Evolutionary conservation across 2,329 filamentous ascomycete genomes (phyloP).

Genomic region (Davidsoniella virescens): DNA sequence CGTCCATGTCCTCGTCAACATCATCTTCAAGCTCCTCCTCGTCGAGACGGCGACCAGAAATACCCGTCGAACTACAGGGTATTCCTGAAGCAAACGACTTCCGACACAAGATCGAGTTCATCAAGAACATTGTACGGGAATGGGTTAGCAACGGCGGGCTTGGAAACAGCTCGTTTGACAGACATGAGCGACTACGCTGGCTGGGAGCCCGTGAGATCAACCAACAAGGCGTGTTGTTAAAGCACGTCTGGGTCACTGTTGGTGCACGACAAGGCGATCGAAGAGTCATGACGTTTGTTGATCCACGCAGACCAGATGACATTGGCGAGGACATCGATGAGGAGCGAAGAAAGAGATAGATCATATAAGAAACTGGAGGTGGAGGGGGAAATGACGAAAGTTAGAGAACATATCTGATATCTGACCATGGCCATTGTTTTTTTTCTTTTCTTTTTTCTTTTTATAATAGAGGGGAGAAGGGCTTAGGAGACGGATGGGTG

Average conservation of each 20-base stretch:
- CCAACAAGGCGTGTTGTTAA: slow-evolving; percentile 26
- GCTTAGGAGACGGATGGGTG: background rate
- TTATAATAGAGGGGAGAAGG: background rate
- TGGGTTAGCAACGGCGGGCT: slow-evolving; percentile 57
- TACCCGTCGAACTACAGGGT: slow-evolving; percentile 41
- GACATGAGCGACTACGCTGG: slow-evolving; percentile 40
- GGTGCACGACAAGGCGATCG: slow-evolving; percentile 46
- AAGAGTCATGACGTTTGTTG: slow-evolving; percentile 37
- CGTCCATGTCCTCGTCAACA: background rate
- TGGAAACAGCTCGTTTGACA: slow-evolving; percentile 46
- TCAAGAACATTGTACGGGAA: slow-evolving; percentile 49
- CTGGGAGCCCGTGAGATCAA: slow-evolving; percentile 39
- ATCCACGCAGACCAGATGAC: slow-evolving; percentile 36
- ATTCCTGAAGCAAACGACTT: slow-evolving; percentile 59
- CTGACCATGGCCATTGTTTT: background rate
- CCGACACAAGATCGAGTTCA: slow-evolving; percentile 57
- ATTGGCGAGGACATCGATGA: slow-evolving; percentile 39
- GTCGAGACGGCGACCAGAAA: slow-evolving; percentile 40
- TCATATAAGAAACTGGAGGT: background rate
- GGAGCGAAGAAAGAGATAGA: slow-evolving; percentile 11
- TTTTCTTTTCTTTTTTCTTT: too few species aligned
- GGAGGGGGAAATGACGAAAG: background rate
- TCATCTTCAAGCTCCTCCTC: slow-evolving; percentile 23
- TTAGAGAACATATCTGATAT: background rate
- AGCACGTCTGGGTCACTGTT: slow-evolving; percentile 54